Base-by-base conservation (phyloP, 2,329 filamentous ascomycete genomes). In the Calonectria pseudoturangicola region DNA sequence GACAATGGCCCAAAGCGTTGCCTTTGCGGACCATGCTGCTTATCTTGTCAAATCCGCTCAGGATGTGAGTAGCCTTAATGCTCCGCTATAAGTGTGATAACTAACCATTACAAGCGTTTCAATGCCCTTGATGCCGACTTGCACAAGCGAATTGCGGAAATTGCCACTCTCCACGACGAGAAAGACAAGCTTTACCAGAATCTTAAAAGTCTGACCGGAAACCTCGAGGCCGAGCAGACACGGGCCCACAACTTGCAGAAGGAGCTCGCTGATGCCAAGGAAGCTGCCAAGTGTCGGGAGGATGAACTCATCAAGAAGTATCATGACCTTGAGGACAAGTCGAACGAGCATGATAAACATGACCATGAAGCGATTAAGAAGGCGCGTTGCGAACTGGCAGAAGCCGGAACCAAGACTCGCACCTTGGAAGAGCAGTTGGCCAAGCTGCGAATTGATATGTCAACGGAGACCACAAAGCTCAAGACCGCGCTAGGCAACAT, bases 1-100 rank as follows among this genome's bases (percentile, higher is more conserved):
- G 2, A 76, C 70, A 0, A 3, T 77, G 3, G 28, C 51, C 16
- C 73, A 77, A 15, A 71, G 73, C 1, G 66, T 63, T 8, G 62
- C 75, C 9, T 77, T 72, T 47, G 58, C 68, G 0, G 75, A 77
- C 7, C 70, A 76, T 13, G 73, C 73, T 1, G 75, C 75, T 0
- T 77, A 77, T 25, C 58, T 75, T 0, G 75, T 71, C 43, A 75
- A 74, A 16, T 73, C 75, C 39, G 75, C 75, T 3, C 36, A 71
- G 1, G 72, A 70, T 7, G 75, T 74, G 8, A 54, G 50, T 18
- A 30, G 28, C 50, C 27, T n/a, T 16, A 27, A 54, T 12, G 28
- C 15, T n/a, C 50, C 13, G 73, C 6, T 4, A 41, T 18, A 15
- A 1, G 30, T 7, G 25, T 25, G 1, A 18, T 39, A 43, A 27